phyloP scores from a whole-genome alignment of 2,329 filamentous ascomycete species.

The Colletotrichum cordylinicola region DNA sequence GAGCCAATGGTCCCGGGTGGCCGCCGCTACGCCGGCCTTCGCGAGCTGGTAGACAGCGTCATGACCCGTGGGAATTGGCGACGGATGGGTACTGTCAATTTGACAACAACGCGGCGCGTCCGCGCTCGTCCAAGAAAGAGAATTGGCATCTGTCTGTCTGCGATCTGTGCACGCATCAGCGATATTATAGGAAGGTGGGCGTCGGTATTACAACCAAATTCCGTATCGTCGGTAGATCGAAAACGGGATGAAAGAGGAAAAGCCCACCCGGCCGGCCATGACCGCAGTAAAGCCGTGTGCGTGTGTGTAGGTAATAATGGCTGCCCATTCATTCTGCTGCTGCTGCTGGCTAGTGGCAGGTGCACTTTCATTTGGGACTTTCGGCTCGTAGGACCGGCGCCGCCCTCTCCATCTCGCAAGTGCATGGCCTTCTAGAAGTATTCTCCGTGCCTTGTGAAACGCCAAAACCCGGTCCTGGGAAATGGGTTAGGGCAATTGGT shows the following conservation, averaged over 20 bases:
- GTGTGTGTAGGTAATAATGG: neutral
- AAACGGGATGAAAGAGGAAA: constrained; percentile 8
- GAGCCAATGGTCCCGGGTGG: neutral
- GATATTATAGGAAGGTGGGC: neutral
- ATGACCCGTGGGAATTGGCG: neutral
- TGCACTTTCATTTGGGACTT: neutral
- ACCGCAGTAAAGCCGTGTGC: constrained; percentile 6
- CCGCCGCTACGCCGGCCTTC: neutral
- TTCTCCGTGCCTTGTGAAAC: constrained; percentile 12
- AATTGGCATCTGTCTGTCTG: neutral
- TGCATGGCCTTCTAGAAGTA: constrained; percentile 18
- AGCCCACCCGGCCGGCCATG: neutral
- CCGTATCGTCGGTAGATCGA: constrained; percentile 4
- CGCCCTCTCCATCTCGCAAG: constrained; percentile 2
- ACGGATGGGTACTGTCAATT: neutral
- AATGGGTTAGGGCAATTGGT: neutral
- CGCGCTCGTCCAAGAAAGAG: neutral
- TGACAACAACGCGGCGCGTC: neutral
- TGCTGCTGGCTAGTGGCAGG: neutral
- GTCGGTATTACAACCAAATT: constrained; percentile 8
- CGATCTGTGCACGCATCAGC: neutral
- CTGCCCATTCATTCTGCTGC: neutral
- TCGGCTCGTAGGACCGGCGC: neutral
- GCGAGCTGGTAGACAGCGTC: neutral
- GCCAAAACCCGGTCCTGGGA: neutral